Conservation (phyloP, 2,329 filamentous ascomycete genomes). For the Neonectria coccinea region DNA sequence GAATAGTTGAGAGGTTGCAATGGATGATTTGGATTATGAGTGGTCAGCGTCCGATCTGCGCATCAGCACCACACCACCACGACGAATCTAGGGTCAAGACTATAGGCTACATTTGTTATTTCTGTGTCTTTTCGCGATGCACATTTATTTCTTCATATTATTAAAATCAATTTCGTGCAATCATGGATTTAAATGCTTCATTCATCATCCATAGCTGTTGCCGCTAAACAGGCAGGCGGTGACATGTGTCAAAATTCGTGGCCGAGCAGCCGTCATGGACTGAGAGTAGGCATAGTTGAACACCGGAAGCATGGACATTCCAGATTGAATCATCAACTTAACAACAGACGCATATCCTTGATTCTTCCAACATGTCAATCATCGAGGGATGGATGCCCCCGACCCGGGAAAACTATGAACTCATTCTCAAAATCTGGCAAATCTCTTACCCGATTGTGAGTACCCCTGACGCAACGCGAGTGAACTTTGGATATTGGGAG, state of each 20-base stretch:
- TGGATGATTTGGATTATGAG: slow-evolving; percentile 1
- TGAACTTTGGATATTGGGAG: slow-evolving; percentile 8
- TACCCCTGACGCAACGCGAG: slow-evolving; percentile 9
- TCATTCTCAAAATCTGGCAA: slow-evolving; percentile 64
- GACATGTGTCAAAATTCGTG: slow-evolving; percentile 39
- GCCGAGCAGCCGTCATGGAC: slow-evolving; percentile 18
- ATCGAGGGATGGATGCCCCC: slow-evolving; percentile 69
- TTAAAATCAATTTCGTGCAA: neutral
- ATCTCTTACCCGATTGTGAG: slow-evolving; percentile 65
- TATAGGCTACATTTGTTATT: neutral
- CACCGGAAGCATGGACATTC: slow-evolving; percentile 30
- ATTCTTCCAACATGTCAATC: slow-evolving; percentile 56
- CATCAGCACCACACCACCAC: neutral
- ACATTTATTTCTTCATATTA: neutral
- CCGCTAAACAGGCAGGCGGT: slow-evolving; percentile 37
- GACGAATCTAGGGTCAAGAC: neutral
- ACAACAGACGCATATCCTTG: neutral
- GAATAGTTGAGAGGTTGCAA: slow-evolving; percentile 7
- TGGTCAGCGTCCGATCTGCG: neutral
- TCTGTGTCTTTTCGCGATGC: neutral
- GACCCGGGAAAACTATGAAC: slow-evolving; percentile 67
- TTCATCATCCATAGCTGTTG: neutral
- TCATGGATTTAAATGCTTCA: neutral
- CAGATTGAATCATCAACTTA: slow-evolving; percentile 3
- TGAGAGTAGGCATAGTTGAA: neutral